phyloP scores from a whole-genome alignment of 2,329 filamentous ascomycete species.

The Xenoacremonium recifei region DNA sequence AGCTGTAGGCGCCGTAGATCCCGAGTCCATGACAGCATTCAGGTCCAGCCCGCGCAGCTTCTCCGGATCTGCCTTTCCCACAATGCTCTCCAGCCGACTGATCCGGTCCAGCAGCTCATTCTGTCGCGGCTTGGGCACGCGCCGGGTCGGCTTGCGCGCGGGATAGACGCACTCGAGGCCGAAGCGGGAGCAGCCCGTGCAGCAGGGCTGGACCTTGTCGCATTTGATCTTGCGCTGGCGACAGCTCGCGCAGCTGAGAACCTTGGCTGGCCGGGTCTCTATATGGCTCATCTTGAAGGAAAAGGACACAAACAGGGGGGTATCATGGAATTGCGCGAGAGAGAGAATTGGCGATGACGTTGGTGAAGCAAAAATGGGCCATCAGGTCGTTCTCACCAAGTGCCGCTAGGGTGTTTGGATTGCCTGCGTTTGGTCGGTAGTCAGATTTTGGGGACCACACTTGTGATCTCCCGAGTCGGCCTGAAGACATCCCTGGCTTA shows the following conservation, averaged over 20 bases:
- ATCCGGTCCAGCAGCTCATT: slow-evolving; percentile 43
- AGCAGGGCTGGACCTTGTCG: slow-evolving; percentile 52
- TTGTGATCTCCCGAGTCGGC: too few species aligned
- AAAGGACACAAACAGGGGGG: too few species aligned
- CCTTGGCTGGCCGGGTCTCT: slow-evolving; percentile 26
- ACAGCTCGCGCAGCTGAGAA: slow-evolving; percentile 58
- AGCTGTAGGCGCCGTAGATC: neutral
- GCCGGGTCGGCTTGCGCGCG: slow-evolving; percentile 41
- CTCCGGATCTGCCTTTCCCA: slow-evolving; percentile 40
- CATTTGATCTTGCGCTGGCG: slow-evolving; percentile 63
- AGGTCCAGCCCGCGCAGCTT: slow-evolving; percentile 25
- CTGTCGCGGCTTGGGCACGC: slow-evolving; percentile 40
- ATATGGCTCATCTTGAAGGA: slow-evolving; percentile 20
- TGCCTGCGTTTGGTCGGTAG: too few species aligned
- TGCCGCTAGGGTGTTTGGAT: too few species aligned
- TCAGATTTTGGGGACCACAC: too few species aligned
- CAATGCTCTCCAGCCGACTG: slow-evolving; percentile 43
- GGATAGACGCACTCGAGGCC: slow-evolving; percentile 47
- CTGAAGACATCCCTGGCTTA: too few species aligned
- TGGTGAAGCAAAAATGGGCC: too few species aligned
- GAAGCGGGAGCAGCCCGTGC: slow-evolving; percentile 49
- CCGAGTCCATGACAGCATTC: neutral
- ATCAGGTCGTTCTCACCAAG: too few species aligned
- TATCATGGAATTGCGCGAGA: neutral
- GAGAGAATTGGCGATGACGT: too few species aligned